Evolutionary conservation across 306 rosid genomes (phyloP).

Genomic region (Cyclanthera cordifolia): DNA sequence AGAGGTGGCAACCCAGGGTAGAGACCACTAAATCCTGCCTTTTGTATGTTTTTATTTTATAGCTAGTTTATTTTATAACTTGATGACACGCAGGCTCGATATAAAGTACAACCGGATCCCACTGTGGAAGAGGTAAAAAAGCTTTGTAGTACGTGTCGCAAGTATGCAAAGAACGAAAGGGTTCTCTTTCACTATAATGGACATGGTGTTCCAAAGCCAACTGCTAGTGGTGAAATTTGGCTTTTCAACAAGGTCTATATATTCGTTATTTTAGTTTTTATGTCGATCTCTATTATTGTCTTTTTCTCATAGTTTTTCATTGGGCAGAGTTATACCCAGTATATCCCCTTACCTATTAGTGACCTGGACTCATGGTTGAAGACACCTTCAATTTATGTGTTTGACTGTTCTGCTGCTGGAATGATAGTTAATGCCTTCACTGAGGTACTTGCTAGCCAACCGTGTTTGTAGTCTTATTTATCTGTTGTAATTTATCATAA

Average conservation of each 20-base stretch:
- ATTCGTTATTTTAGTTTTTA: constrained; percentile 4
- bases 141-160: constrained; percentile 85
- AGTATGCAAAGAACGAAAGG: constrained; percentile 77
- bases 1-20: constrained; percentile 99
- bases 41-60: constrained; percentile 13
- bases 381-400: constrained; percentile 94
- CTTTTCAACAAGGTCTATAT: constrained; percentile 79
- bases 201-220: constrained; percentile 97
- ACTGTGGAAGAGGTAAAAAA: constrained; percentile 95
- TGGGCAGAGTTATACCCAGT: constrained; percentile 92
- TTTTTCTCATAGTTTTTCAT: constrained; percentile 16
- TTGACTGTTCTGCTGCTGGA: constrained; percentile 98
- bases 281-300: not conserved
- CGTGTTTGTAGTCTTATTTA: not conserved
- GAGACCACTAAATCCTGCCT: constrained; percentile 14
- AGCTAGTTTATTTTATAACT: constrained; percentile 19
- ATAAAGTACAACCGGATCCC: constrained; percentile 86
- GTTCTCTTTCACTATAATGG: constrained; percentile 97
- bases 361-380: constrained; percentile 98
- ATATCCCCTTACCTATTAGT: constrained; percentile 76
- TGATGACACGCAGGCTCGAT: constrained; percentile 66
- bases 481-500: not conserved
- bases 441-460: constrained; percentile 40
- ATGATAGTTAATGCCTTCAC: constrained; percentile 66
- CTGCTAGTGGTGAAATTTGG: constrained; percentile 97